Evolutionary conservation across 495 filamentous ascomycete species (phyloP).

Genomic region (Friedmanniomyces endolithicus): DNA sequence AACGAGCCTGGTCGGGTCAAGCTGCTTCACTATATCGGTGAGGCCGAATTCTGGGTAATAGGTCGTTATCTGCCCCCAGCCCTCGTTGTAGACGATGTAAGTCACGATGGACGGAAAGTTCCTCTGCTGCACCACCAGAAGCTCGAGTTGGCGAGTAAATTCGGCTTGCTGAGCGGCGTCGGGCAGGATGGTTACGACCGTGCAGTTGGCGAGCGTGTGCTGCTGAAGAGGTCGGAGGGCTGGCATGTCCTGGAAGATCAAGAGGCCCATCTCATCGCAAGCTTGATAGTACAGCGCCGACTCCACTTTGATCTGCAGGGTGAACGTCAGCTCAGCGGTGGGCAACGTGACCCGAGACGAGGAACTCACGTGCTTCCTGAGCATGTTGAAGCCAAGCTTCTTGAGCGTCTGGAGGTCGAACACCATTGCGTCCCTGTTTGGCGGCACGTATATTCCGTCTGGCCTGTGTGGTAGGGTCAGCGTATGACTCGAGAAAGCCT

Average conservation of each 20-base stretch:
- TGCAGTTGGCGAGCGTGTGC: constrained; percentile 10
- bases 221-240: constrained; percentile 34
- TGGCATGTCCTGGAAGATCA: constrained; percentile 61
- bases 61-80: constrained; percentile 49
- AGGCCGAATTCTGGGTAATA: constrained; percentile 43
- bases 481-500: neutral
- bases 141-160: constrained; percentile 48
- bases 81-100: constrained; percentile 59
- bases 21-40: constrained; percentile 38
- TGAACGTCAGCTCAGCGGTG: neutral
- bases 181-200: constrained; percentile 27
- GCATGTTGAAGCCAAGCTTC: constrained; percentile 50
- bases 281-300: constrained; percentile 53
- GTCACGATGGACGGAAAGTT: constrained; percentile 47
- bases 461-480: constrained; percentile 37
- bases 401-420: constrained; percentile 51
- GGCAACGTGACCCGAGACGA: neutral
- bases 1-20: constrained; percentile 51
- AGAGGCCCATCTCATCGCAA: constrained; percentile 49
- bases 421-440: constrained; percentile 50
- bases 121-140: constrained; percentile 49
- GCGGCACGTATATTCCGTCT: constrained; percentile 50
- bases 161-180: constrained; percentile 43
- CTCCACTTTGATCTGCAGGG: constrained; percentile 54
- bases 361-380: constrained; percentile 50